Evolutionary conservation across 495 filamentous ascomycete genomes (phyloP), one percentile per base, ranked within the genome.

Genomic region (Pseudevernia furfuracea): DNA sequence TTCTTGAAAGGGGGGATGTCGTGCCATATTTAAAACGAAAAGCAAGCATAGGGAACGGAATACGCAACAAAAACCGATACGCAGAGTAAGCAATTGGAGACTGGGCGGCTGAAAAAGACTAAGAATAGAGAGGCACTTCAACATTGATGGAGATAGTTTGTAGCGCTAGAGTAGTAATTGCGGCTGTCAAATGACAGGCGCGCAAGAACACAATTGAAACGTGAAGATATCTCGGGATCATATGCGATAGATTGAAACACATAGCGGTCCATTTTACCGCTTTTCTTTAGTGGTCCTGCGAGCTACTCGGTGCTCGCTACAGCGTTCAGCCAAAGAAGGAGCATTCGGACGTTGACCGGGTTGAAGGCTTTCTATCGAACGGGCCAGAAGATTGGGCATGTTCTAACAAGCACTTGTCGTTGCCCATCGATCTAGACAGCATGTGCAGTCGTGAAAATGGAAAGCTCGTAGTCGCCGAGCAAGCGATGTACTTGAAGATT

Each of bases 161-260:
- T 11, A 55, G 52, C 52, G 30, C 52, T 55, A 55, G 17, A 21
- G 52, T n/a, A n/a, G n/a, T n/a, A n/a, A n/a, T 10, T 32, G 30
- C 30, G 52, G 52, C 28, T 7, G 17, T 17, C 15, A 55, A 21
- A 32, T 55, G 30, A 55, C 30, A 55, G 52, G 52, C 52, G 28
- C 52, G 52, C 17, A 55, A 55, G 52, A 55, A 49, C 23, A 49
- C 23, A 28, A 3, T 55, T 55, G 52, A 55, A 34, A 55, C 30
- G 2, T 9, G 52, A 55, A 55, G 30, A 21, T 32, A 53, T 32
- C 14, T 32, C 49, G 14, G 49, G 2, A 53, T 1, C 17, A 30
- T 53, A 53, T 53, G 25, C 49, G 28, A 21, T 34, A 23, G 52
- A 55, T 19, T 55, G 52, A 55, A 55, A 55, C 52, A 34, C 32